phyloP scores from a whole-genome alignment of 331 rosid genomes.

The Cydonia oblonga region DNA sequence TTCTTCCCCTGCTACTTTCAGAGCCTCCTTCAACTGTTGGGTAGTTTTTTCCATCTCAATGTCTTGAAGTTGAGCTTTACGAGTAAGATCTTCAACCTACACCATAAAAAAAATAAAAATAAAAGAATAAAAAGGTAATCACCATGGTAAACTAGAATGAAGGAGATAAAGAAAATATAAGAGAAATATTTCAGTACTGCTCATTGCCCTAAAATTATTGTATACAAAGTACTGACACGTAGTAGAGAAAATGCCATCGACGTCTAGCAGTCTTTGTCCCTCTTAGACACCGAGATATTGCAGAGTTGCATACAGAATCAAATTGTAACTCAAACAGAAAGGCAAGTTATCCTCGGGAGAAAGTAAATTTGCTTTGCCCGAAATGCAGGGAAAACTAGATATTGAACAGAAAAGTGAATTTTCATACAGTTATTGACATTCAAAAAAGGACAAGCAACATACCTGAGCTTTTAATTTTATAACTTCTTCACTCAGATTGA shows the following conservation, averaged over 20 bases:
- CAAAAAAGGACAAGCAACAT: not conserved
- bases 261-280: not conserved
- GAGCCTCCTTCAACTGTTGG: constrained; percentile 25
- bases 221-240: not conserved
- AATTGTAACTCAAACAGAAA: not conserved
- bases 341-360: not conserved
- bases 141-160: not conserved
- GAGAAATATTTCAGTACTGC: not conserved
- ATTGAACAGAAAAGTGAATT: not conserved
- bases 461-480: constrained; percentile 28
- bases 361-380: not conserved
- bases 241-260: not conserved
- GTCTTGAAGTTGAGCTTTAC: constrained; percentile 20
- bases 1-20: constrained; percentile 23
- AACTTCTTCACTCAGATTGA: constrained; percentile 23
- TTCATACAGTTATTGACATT: not conserved
- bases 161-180: not conserved
- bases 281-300: not conserved
- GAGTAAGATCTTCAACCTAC: constrained; percentile 30
- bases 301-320: not conserved
- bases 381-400: not conserved
- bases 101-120: too few relatives aligned
- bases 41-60: constrained; percentile 23
- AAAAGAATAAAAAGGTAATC: not conserved
- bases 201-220: not conserved